Base-by-base conservation (phyloP, 2,329 filamentous ascomycete genomes). In the Dothistroma pini region DNA sequence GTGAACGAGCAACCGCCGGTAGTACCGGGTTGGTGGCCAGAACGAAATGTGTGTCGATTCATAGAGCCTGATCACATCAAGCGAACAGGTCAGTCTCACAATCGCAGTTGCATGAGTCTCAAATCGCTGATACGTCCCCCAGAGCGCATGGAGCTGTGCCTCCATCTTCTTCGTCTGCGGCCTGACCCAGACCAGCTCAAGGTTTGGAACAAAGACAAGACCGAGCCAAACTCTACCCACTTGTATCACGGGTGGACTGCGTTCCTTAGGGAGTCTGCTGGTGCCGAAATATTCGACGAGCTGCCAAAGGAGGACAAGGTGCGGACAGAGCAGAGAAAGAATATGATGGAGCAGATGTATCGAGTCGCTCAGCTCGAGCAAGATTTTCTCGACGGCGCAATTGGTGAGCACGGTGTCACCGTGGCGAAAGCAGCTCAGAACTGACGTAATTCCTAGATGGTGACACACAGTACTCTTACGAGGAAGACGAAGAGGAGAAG, bases 21-120 rank as follows among this genome's bases (percentile, higher is more conserved):
- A 21, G 57, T 70, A 2, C 75, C 75, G 11, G 59, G 50, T 2
- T 77, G 73, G 71, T 77, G 75, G 75, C 75, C 75, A 10, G 35
- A 62, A n/a, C 19, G 56, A 14, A 29, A 59, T 8, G 55, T 79
- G 49, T 85, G 89, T 56, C 80, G 84, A 12, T 88, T 90, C 72
- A 88, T 84, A 69, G 89, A 91, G 73, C 89, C 89, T 0, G 89
- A 91, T 69, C 89, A 91, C 75, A 76, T 90, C 53, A 83, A 84
- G 68, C 90, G 88, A 71, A 78, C 82, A 69, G 86, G 88, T 89
- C 61, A 52, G 70, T 57, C 21, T 0, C 11, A n/a, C 8, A n/a
- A 9, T 19, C 48, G 10, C 22, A 1, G 41, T n/a, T 56, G 22
- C 44, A 11, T 49, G n/a, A 31, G 29, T 22, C 9, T 34, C 10